phyloP scores from a whole-genome alignment of 768 basidiomycete species.

The Hydnomerulius pinastri region DNA sequence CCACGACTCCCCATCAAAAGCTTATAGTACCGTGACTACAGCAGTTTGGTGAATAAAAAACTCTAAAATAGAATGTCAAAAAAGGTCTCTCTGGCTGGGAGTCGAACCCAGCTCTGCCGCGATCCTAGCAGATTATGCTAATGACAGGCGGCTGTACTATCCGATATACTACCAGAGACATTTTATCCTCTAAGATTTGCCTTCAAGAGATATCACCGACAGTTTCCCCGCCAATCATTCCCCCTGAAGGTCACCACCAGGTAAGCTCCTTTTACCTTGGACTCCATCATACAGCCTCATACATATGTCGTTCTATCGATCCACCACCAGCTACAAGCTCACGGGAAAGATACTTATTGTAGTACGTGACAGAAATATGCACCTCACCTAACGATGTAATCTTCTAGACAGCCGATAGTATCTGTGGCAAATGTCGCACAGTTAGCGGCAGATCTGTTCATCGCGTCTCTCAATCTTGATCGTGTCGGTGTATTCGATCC shows the following conservation, averaged over 20 bases:
- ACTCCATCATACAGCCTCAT: neutral
- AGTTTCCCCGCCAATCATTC: too few relatives aligned
- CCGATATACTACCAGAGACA: constrained; percentile 52
- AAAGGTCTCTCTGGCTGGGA: constrained; percentile 32
- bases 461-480: constrained; percentile 61
- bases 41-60: neutral
- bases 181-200: constrained; percentile 3
- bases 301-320: constrained; percentile 35
- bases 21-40: too few relatives aligned
- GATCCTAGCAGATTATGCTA: constrained; percentile 16
- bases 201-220: constrained; percentile 17
- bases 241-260: too few relatives aligned
- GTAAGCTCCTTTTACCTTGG: neutral
- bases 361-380: constrained; percentile 16
- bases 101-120: constrained; percentile 35
- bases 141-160: constrained; percentile 54
- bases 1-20: too few relatives aligned
- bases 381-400: neutral
- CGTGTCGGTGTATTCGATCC: constrained; percentile 67
- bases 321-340: constrained; percentile 23
- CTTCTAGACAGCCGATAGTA: constrained; percentile 58
- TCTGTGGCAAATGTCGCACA: constrained; percentile 84
- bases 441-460: constrained; percentile 72
- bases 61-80: neutral
- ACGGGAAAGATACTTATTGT: constrained; percentile 33